Percentiles rank a stretch among this genome's conserved stretches.
phyloP scores from a whole-genome alignment of 345 rosid species.

The Limnanthes douglasii region DNA sequence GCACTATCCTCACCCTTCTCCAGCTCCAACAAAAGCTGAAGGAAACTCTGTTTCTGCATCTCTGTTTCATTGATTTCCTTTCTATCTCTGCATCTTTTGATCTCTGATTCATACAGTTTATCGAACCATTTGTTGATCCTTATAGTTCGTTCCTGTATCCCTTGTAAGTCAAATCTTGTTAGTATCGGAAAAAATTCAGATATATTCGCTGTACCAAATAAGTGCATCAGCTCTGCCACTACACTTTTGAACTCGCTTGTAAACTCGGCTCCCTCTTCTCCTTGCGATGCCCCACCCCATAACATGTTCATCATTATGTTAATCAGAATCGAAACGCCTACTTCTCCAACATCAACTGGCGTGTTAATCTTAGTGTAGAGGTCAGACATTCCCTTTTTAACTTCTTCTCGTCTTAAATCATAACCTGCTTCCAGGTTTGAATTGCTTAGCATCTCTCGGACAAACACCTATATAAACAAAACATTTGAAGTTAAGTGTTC shows the following conservation, averaged over 20 bases:
- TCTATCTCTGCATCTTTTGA: constrained; percentile 10
- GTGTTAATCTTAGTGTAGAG: too few species aligned
- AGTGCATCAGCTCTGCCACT: constrained; percentile 8
- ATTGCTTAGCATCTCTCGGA: constrained; percentile 10
- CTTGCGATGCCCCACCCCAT: constrained; percentile 21
- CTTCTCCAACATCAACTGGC: too few species aligned
- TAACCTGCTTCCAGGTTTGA: constrained; percentile 17
- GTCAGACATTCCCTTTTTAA: constrained; percentile 10
- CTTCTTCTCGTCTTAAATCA: constrained; percentile 10
- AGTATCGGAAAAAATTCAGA: constrained; percentile 32
- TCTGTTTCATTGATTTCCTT: too few species aligned
- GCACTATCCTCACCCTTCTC: too few species aligned
- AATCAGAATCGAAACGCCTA: constrained; percentile 1
- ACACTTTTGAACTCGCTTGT: constrained; percentile 7
- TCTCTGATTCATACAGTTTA: constrained; percentile 6
- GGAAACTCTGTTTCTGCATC: too few species aligned
- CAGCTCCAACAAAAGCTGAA: too few species aligned
- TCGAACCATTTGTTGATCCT: constrained; percentile 4
- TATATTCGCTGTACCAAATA: constrained; percentile 21
- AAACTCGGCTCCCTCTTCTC: constrained; percentile 1
- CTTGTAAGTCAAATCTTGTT: constrained; percentile 28
- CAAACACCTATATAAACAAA: too few species aligned
- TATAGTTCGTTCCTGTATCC: constrained; percentile 11
- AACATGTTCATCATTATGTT: constrained; percentile 14
- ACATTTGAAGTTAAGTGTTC: too few species aligned